Percentiles rank a stretch among this genome's conserved stretches.
Evolutionary conservation across 2,329 filamentous ascomycete genomes (phyloP).

Genomic region (Thelonectria rubi): DNA sequence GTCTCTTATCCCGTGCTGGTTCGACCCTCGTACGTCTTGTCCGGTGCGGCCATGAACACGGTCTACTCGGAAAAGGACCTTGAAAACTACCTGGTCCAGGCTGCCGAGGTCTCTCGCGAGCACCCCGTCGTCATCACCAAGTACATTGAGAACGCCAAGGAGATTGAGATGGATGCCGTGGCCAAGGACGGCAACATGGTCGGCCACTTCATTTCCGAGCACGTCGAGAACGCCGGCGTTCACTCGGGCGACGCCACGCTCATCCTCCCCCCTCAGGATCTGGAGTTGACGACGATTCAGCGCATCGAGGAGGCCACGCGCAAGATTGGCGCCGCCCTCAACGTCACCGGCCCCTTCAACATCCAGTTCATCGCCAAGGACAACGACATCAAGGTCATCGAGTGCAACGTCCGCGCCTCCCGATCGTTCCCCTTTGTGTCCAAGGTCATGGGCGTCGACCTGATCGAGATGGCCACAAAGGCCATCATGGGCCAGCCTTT

Average conservation of each 20-base stretch:
- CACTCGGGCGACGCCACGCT: constrained; percentile 98
- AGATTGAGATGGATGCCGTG: constrained; percentile 99
- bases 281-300: constrained; percentile 86
- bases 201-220: constrained; percentile 97
- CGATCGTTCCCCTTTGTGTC: constrained; percentile 98
- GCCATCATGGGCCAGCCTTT: constrained; percentile 90
- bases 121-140: constrained; percentile 99
- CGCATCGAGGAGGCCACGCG: constrained; percentile 94
- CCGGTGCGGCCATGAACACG: constrained; percentile 98
- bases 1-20: constrained; percentile 95
- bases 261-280: constrained; percentile 92
- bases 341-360: constrained; percentile 97
- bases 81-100: constrained; percentile 87
- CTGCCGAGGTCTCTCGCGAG: constrained; percentile 90
- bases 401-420: constrained; percentile 97
- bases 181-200: constrained; percentile 89
- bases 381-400: constrained; percentile 99
- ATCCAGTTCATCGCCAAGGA: constrained; percentile 99
- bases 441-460: constrained; percentile 96
- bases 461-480: constrained; percentile 98
- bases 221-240: constrained; percentile 98
- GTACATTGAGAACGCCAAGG: constrained; percentile 99
- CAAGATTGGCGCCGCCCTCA: constrained; percentile 93
- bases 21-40: constrained; percentile 94
- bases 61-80: constrained; percentile 96